Percentiles rank a stretch among this genome's conserved stretches.
Evolutionary conservation across 257 asterid genomes (phyloP).

Genomic region (Jasminum sambac): DNA sequence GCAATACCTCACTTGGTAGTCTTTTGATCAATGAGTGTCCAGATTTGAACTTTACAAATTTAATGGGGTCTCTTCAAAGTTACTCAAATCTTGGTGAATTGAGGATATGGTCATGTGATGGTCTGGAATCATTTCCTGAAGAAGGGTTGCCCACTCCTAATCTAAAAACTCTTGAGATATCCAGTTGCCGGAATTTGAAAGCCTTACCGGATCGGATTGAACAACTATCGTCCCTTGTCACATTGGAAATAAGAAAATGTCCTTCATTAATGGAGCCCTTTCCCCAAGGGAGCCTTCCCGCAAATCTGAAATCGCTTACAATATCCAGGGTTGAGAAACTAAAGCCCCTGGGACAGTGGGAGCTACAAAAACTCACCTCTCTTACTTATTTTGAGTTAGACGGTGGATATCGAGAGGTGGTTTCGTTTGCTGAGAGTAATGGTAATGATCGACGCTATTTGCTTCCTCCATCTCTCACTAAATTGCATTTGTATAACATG

Average conservation of each 20-base stretch:
- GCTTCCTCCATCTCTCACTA: slow-evolving; percentile 23
- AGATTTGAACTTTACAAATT: slow-evolving; percentile 3
- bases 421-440: slow-evolving; percentile 13
- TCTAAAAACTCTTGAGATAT: slow-evolving; percentile 10
- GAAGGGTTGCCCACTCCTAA: slow-evolving; percentile 20
- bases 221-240: slow-evolving; percentile 13
- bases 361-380: slow-evolving; percentile 6
- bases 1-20: slow-evolving; percentile 1
- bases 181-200: slow-evolving; percentile 11
- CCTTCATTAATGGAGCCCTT: slow-evolving; percentile 14
- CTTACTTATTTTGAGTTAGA: not conserved
- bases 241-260: no score
- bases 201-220: slow-evolving; percentile 17
- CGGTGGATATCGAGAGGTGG: slow-evolving; percentile 13
- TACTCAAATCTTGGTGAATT: slow-evolving; percentile 6
- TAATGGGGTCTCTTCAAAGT: not conserved
- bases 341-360: slow-evolving; percentile 30
- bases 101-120: not conserved
- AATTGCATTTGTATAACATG: not conserved
- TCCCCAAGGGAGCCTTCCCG: slow-evolving; percentile 24
- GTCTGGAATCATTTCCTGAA: slow-evolving; percentile 15
- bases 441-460: not conserved
- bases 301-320: slow-evolving; percentile 15
- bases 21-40: not conserved
- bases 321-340: slow-evolving; percentile 2